Evolutionary conservation across 2,329 filamentous ascomycete species (phyloP).

Genomic region (Xylariaceae sp.): DNA sequence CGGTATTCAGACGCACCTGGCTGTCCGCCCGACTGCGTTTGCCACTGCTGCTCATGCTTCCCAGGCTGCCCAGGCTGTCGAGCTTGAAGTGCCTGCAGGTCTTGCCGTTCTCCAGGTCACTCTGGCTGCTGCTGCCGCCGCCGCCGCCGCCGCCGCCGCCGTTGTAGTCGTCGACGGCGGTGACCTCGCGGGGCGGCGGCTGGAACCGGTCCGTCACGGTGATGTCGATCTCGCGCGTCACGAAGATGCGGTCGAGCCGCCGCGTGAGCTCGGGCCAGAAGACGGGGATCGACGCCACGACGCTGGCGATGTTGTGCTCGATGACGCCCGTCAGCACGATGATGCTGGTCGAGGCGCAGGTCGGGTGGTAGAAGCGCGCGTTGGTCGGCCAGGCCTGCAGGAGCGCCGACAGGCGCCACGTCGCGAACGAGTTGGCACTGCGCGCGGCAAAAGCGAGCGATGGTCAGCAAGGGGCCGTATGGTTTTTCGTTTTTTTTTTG

Average conservation of each 20-base stretch:
- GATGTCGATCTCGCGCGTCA: conserved; percentile 1
- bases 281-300: not conserved
- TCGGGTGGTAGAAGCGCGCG: not conserved
- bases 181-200: not conserved
- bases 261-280: not conserved
- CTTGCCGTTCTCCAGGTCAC: not conserved
- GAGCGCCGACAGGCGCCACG: not conserved
- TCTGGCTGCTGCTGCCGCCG: no score
- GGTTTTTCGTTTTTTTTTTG: no score
- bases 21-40: not conserved
- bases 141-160: no score
- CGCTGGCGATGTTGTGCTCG: not conserved
- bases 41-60: not conserved
- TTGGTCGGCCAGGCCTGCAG: not conserved
- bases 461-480: no score
- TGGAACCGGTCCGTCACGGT: not conserved
- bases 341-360: not conserved
- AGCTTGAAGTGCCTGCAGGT: not conserved
- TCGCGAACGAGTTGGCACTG: not conserved
- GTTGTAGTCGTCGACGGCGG: no score
- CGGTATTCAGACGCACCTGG: no score
- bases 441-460: no score
- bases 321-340: not conserved
- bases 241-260: not conserved
- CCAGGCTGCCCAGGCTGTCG: no score